A percentile compares a stretch with the other conserved stretches of the same genome.
phyloP scores from a whole-genome alignment of 352 stramenopile species.

The Pythium diclinum region DNA sequence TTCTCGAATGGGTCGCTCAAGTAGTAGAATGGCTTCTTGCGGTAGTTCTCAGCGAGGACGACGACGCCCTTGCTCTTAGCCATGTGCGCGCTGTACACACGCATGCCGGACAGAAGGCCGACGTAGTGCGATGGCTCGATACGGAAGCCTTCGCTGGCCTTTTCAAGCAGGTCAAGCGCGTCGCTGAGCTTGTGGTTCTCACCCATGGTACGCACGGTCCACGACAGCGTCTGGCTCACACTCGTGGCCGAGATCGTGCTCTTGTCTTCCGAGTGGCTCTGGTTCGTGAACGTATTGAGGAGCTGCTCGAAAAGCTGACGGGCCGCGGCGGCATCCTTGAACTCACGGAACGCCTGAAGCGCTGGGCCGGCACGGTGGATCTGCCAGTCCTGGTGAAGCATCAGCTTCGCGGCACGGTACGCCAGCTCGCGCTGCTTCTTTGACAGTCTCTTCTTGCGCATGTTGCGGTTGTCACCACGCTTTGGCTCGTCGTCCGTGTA shows the following conservation, averaged over 20 bases:
- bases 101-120: constrained; percentile 48
- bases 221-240: constrained; percentile 33
- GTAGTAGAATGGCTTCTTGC: constrained; percentile 32
- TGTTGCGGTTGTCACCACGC: constrained; percentile 11
- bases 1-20: constrained; percentile 35
- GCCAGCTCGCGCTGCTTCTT: constrained; percentile 37
- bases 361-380: constrained; percentile 49
- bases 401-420: constrained; percentile 49
- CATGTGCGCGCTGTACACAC: constrained; percentile 14
- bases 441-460: constrained; percentile 6
- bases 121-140: constrained; percentile 41
- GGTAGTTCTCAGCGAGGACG: constrained; percentile 14
- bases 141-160: constrained; percentile 33
- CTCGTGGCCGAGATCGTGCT: constrained; percentile 19
- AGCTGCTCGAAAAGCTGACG: constrained; percentile 43
- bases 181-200: constrained; percentile 41
- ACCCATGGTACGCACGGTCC: constrained; percentile 40
- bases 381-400: constrained; percentile 45
- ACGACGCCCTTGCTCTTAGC: constrained; percentile 25
- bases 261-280: constrained; percentile 14
- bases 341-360: constrained; percentile 46
- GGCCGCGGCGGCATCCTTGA: constrained; percentile 39
- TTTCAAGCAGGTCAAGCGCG: constrained; percentile 37
- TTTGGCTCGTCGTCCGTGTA: constrained; percentile 37
- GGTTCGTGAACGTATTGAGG: constrained; percentile 36